Conservation (phyloP, 805 yeast genomes). For the Zygosaccharomyces gambellarensis region DNA sequence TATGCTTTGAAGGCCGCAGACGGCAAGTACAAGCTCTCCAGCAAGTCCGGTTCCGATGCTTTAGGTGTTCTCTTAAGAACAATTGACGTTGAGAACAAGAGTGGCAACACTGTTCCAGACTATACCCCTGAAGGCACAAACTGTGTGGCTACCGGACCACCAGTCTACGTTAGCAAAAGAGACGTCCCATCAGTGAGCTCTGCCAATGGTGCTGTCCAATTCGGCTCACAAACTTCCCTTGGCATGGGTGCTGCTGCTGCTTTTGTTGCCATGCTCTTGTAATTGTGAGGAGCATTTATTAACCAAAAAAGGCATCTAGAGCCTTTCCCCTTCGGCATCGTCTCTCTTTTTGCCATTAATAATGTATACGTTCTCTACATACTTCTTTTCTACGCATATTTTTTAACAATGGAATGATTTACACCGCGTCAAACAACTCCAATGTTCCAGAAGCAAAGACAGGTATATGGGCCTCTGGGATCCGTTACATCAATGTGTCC, state of each 20-base stretch:
- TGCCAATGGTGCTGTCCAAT: neutral
- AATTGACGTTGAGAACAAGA: neutral
- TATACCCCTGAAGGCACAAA: neutral
- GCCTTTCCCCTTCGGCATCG: neutral
- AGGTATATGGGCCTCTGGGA: neutral
- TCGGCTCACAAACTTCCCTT: neutral
- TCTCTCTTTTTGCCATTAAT: neutral
- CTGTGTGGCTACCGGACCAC: neutral
- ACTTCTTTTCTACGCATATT: no score
- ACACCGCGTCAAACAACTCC: neutral
- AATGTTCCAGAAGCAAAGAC: neutral
- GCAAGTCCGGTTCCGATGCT: slow-evolving; percentile 20
- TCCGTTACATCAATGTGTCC: neutral
- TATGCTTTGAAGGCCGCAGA: slow-evolving; percentile 36
- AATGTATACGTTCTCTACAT: neutral
- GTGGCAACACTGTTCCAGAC: neutral
- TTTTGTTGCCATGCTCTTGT: neutral
- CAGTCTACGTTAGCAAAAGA: neutral
- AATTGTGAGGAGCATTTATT: neutral
- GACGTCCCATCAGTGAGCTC: neutral
- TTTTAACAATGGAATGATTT: neutral
- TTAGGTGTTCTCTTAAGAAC: slow-evolving; percentile 22
- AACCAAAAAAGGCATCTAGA: neutral
- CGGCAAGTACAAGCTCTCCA: slow-evolving; percentile 22
- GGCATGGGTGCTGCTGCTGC: neutral